Evolutionary conservation across 176 grass and related monocot species (phyloP).

Genomic region (Cocos nucifera): DNA sequence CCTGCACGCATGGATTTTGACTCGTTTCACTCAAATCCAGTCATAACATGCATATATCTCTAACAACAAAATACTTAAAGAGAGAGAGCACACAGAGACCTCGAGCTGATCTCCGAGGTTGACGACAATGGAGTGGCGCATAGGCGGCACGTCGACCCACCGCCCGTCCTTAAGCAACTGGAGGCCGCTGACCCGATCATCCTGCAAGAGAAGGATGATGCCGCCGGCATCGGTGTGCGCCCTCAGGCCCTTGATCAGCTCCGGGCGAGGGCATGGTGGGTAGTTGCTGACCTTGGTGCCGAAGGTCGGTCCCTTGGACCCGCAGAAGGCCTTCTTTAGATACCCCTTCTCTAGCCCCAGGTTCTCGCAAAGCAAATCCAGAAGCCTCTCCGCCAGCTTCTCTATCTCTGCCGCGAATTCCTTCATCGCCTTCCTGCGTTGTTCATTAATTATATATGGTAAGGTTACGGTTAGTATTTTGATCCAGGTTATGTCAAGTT

Average conservation of each 20-base stretch:
- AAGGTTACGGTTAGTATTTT: no score
- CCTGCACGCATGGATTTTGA: constrained; percentile 15
- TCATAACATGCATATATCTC: no score
- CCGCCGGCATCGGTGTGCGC: constrained; percentile 84
- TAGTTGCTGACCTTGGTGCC: constrained; percentile 91
- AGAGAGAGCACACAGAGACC: not conserved
- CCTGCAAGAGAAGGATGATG: constrained; percentile 91
- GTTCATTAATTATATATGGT: no score
- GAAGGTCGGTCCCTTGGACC: constrained; percentile 50
- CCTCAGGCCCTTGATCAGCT: constrained; percentile 69
- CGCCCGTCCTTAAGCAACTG: constrained; percentile 67
- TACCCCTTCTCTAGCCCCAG: constrained; percentile 70
- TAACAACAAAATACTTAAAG: no score
- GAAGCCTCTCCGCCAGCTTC: constrained; percentile 57
- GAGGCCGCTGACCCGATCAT: constrained; percentile 49
- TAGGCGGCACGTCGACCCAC: constrained; percentile 65
- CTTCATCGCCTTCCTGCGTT: constrained; percentile 46
- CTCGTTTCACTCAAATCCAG: no score
- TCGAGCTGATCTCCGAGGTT: constrained; percentile 92
- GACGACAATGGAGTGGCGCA: constrained; percentile 55
- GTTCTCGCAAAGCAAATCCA: constrained; percentile 85
- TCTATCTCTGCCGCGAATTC: constrained; percentile 60
- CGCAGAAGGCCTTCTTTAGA: constrained; percentile 50
- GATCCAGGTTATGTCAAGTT: not conserved
- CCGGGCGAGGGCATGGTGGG: constrained; percentile 69